Base-by-base conservation (phyloP, 192 early-diverging fungal species). In the Coemansia sp. region DNA sequence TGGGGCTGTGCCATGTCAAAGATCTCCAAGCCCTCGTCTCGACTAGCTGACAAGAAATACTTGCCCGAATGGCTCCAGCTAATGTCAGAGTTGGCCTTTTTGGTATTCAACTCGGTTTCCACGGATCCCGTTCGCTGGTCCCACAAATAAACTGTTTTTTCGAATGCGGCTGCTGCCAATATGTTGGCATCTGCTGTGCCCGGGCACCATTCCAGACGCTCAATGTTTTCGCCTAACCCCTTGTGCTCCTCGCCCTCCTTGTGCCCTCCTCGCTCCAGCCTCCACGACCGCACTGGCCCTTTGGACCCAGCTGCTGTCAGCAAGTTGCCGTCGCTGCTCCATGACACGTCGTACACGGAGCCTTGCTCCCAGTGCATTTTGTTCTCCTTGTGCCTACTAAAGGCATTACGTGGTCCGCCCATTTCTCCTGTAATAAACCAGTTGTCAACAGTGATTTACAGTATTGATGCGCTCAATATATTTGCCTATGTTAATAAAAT, bases 211-310 rank as follows among this genome's bases (percentile, higher is more conserved):
- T 62, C 61, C 1, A 76, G 47, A 1, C 63, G 58, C 48, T 76
- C 73, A 10, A 76, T 70, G 12, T 58, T 40, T 10, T 15, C 44
- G 21, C 62, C 59, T 7, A 76, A 36, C 0, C 53, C 58, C 23
- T 58, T 54, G 39, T 69, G 59, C 26, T 62, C 73, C 37, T 76
- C 73, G 58, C 73, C 73, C 17, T 76, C 73, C 26, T 76, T 76
- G 52, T 76, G 73, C 5, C 73, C 73, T 43, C 73, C 67, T 12
- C 67, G 61, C 16, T 59, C 67, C 1, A 76, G 56, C 2, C 73
- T 44, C 73, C 73, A 76, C 6, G 67, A 55, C 28, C 73, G 58
- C 18, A 60, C 61, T 1, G 57, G 49, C 9, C 67, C 73, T 26
- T 61, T 69, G 12, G 66, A 36, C 0, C 66, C 73, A 0, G 59